Base-by-base conservation (phyloP, 1,139 yeast species). In the Pichia sp. region DNA sequence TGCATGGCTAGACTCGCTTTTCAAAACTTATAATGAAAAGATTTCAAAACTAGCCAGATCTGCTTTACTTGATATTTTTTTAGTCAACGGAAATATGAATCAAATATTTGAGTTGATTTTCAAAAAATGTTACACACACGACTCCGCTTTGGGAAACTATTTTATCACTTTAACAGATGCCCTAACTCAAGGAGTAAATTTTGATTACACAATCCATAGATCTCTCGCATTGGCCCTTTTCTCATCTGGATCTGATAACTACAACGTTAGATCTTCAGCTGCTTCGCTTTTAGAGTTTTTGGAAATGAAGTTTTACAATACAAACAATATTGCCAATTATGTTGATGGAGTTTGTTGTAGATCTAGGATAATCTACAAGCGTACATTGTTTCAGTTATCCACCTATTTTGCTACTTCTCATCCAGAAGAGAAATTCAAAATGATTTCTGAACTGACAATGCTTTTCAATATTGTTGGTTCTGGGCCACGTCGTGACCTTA, bases 1-100 rank as follows among this genome's bases (percentile, higher is more conserved):
- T 61, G 67, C 72, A 22, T 91, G 97, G 97, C 73, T 88, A 28
- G 81, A 81, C 49, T 69, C 86, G 1, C 64, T 88, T 24, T 71
- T 88, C 42, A 67, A 69, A 21, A 72, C 84, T 0, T 71, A 72
- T 5, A 71, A 73, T 36, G 88, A 80, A 11, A 69, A 71, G 33
- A 67, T 83, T 28, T 77, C 74, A 42, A 74, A 67, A 4, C 60
- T 83, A 28, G 97, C 95, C 0, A 71, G 76, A 30, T 63, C 67
- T n/a, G 96, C 96, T 0, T 63, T 91, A 40, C 68, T 69, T 38
- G 84, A 82, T 52, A 65, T 91, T 35, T 66, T 91, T 17, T 64
- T 64, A 8, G 66, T 72, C 39, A 89, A 88, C 54, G 66, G 74
- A 10, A 72, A 72, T 15, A 72, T 77, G 42, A 61, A 64, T 0